Conservation (phyloP, 768 basidiomycete genomes). For the Tulasnella sp. region DNA sequence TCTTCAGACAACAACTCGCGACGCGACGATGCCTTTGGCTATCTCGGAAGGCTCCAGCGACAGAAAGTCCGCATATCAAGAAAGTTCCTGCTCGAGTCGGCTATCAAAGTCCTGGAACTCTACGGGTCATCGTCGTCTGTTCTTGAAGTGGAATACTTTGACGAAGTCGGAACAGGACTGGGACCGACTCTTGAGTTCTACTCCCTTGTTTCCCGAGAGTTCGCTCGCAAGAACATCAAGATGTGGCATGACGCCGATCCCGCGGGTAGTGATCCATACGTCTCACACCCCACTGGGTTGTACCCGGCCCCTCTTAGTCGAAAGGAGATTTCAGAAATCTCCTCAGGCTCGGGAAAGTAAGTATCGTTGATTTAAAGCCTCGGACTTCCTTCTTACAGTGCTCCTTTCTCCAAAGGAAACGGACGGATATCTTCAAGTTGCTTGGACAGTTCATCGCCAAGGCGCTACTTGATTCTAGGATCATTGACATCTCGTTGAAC, state of each 20-base stretch:
- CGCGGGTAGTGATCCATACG: slow-evolving; percentile 53
- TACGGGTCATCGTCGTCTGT: slow-evolving; percentile 92
- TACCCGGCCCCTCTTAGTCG: slow-evolving; percentile 64
- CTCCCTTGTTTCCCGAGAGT: slow-evolving; percentile 92
- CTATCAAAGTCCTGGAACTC: slow-evolving; percentile 91
- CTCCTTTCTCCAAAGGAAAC: slow-evolving; percentile 46
- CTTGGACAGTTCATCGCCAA: slow-evolving; percentile 96
- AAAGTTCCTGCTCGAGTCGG: slow-evolving; percentile 89
- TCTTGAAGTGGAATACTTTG: slow-evolving; percentile 96
- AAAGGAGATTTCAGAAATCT: slow-evolving; percentile 21
- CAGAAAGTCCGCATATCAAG: slow-evolving; percentile 97
- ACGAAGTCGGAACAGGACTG: slow-evolving; percentile 95
- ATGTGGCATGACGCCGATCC: slow-evolving; percentile 85
- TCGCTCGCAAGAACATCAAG: slow-evolving; percentile 78
- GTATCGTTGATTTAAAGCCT: slow-evolving; percentile 3
- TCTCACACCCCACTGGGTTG: slow-evolving; percentile 75
- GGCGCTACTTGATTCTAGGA: slow-evolving; percentile 92
- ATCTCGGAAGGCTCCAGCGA: slow-evolving; percentile 83
- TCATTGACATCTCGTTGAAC: slow-evolving; percentile 93
- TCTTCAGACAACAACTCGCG: slow-evolving; percentile 63
- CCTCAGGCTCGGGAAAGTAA: slow-evolving; percentile 24
- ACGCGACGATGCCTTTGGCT: slow-evolving; percentile 84
- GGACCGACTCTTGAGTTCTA: slow-evolving; percentile 99
- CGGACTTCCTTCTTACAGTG: neutral
- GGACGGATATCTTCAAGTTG: slow-evolving; percentile 76